Conservation (phyloP, 768 basidiomycete species). For the Dentipellis sp. region DNA sequence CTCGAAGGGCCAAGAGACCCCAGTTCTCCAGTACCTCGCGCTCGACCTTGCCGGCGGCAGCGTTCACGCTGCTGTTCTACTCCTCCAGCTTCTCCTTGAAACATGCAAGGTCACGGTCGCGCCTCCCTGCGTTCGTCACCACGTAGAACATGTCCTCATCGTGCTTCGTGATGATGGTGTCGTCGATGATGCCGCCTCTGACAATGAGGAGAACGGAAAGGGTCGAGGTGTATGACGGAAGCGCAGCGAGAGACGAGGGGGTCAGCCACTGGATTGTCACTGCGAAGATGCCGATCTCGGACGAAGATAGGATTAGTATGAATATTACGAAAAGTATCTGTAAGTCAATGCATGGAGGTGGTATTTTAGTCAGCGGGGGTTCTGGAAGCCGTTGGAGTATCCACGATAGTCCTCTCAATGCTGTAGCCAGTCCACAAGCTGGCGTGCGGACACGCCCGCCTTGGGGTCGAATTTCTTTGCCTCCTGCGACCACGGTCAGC, state of each 20-base stretch:
- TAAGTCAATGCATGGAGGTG: no score
- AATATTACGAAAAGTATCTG: no score
- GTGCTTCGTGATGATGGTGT: constrained; percentile 87
- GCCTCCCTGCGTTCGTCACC: constrained; percentile 91
- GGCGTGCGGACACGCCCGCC: no score
- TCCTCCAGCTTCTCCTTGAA: constrained; percentile 55
- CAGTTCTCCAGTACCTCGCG: constrained; percentile 74
- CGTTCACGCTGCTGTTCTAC: constrained; percentile 63
- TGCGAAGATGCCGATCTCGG: no score
- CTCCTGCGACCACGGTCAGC: no score
- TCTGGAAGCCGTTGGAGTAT: no score
- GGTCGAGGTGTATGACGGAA: constrained; percentile 70
- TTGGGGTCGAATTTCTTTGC: no score
- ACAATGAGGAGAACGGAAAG: constrained; percentile 87
- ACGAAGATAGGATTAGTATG: no score
- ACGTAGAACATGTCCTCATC: constrained; percentile 77
- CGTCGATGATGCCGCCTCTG: constrained; percentile 91
- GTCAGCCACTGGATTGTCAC: constrained; percentile 57
- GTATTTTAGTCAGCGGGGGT: no score
- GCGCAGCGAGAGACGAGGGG: constrained; percentile 66
- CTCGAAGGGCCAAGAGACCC: constrained; percentile 90
- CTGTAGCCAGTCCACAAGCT: no score
- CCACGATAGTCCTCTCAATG: no score
- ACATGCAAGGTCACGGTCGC: constrained; percentile 75
- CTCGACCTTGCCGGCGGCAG: constrained; percentile 53